Evolutionary conservation across 2,329 filamentous ascomycete genomes (phyloP), one percentile per base, ranked within the genome.

Genomic region (Pezicula carpinea): DNA sequence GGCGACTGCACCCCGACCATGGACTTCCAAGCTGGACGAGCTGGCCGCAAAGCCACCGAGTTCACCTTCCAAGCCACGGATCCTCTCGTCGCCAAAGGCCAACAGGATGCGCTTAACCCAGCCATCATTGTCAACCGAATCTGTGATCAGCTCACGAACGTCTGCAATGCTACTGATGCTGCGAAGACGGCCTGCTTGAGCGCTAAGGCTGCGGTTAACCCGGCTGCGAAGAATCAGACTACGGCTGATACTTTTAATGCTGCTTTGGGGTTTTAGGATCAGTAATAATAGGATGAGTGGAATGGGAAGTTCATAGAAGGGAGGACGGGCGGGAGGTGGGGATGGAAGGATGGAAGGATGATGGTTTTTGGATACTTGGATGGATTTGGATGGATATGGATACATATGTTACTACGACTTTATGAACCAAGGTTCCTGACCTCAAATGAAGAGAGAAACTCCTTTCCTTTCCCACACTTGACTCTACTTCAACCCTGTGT

Each of bases 81-180:
- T 62, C 66, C 77, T 5, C 67, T 77, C 19, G 74, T 84, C 44
- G 71, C 71, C 46, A 67, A 78, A 60, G 77, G 76, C 46, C 82
- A 85, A 66, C 68, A 79, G 57, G 82, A 85, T 59, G 81, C 82
- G 2, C 70, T 85, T 46, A 85, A 85, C 75, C 82, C 82, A 48
- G 77, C 80, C 70, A 86, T 85, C 72, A 86, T 86, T 71, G 83
- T 80, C 64, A 85, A 83, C 73, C 76, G 79, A 53, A 79, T 86
- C 62, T 83, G 80, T 68, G 80, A 85, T 64, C 79, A 85, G 69
- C 74, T 86, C 47, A 74, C 66, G 61, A 85, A 84, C 66, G 78
- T 82, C 34, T 85, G 82, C 68, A 67, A 70, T 34, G 81, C 31
- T 19, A 80, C 80, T 59, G 70, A 68, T 26, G 80, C 76, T 4